Evolutionary conservation across 176 grass and related monocot species (phyloP).

Genomic region (Lolium perenne): DNA sequence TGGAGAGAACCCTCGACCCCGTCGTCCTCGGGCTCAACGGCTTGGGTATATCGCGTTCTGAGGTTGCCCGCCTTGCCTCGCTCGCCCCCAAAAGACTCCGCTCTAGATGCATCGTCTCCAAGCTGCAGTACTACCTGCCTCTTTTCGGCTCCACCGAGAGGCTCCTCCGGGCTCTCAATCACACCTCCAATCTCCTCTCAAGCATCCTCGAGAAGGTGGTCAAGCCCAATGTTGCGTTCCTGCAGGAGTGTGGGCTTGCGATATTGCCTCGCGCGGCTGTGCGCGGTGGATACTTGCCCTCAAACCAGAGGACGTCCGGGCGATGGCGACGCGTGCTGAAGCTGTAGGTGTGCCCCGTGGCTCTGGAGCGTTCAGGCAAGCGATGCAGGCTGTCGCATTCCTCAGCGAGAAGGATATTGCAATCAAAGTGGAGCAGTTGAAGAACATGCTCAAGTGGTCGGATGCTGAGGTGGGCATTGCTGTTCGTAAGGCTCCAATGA

Average conservation of each 20-base stretch:
- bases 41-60: not conserved
- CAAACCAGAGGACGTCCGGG: not conserved
- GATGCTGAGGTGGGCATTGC: not conserved
- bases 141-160: not conserved
- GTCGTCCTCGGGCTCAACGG: not conserved
- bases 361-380: not conserved
- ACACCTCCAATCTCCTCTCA: not conserved
- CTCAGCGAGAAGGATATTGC: not conserved
- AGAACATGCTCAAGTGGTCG: not conserved
- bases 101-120: not conserved
- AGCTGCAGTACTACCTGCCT: not conserved
- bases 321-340: not conserved
- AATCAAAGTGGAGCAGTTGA: not conserved
- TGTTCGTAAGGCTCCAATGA: not conserved
- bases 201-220: not conserved
- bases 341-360: not conserved
- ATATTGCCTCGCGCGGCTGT: not conserved
- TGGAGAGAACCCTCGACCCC: not conserved
- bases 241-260: not conserved
- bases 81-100: not conserved
- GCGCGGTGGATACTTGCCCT: not conserved
- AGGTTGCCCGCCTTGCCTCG: not conserved
- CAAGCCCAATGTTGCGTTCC: not conserved
- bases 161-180: not conserved
- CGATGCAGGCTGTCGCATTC: not conserved